Conservation (phyloP, 2,329 filamentous ascomycete species). For the Colletotrichum tanaceti region DNA sequence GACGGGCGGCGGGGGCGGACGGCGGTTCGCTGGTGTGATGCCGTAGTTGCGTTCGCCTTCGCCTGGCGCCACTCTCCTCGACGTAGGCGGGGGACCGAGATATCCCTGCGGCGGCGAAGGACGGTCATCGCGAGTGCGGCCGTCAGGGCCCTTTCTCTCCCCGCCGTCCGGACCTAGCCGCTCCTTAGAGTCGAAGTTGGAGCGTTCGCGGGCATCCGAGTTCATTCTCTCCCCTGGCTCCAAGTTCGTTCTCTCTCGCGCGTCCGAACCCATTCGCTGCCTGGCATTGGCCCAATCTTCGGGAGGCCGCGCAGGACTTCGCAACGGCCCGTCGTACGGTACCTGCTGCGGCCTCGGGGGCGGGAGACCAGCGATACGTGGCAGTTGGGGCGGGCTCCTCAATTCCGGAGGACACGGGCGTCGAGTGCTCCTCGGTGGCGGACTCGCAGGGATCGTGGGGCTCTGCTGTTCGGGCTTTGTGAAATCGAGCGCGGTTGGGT, state of each 20-base stretch:
- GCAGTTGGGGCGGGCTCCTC: slow-evolving; percentile 13
- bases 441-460: slow-evolving; percentile 2
- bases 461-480: slow-evolving; percentile 3
- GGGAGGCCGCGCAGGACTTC: slow-evolving; percentile 10
- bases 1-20: slow-evolving; percentile 34
- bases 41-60: slow-evolving; percentile 39
- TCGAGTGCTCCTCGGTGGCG: slow-evolving; percentile 38
- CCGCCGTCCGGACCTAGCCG: not conserved
- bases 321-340: slow-evolving; percentile 29
- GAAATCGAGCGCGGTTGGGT: slow-evolving; percentile 20
- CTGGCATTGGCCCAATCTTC: slow-evolving; percentile 15
- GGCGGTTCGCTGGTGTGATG: slow-evolving; percentile 38
- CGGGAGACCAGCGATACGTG: slow-evolving; percentile 7
- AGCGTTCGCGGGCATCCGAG: slow-evolving; percentile 16
- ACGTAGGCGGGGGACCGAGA: slow-evolving; percentile 28
- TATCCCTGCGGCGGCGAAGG: slow-evolving; percentile 24
- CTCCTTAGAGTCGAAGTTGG: not conserved
- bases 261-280: slow-evolving; percentile 16
- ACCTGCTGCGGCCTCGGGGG: slow-evolving; percentile 29
- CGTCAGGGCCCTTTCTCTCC: not conserved
- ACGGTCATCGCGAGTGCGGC: slow-evolving; percentile 5
- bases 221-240: slow-evolving; percentile 8
- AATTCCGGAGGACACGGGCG: slow-evolving; percentile 36
- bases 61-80: slow-evolving; percentile 23
- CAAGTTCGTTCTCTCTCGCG: slow-evolving; percentile 10